A percentile compares a stretch with the other conserved stretches of the same genome.
Evolutionary conservation across 2,329 filamentous ascomycete species (phyloP).

Genomic region (Cylindrodendrum hubeiense): DNA sequence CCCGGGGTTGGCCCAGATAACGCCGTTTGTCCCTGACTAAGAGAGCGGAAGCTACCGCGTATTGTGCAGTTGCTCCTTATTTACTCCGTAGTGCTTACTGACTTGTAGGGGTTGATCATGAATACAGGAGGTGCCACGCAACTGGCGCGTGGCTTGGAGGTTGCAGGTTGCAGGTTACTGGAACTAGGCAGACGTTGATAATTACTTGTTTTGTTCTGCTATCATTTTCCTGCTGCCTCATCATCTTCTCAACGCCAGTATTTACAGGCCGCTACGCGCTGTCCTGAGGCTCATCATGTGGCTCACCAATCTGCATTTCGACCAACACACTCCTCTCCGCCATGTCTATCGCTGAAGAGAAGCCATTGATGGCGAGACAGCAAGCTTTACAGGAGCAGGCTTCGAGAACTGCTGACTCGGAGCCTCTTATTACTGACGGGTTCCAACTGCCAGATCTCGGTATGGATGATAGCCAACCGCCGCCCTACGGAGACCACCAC

Average conservation of each 20-base stretch:
- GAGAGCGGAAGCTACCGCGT: too few species aligned
- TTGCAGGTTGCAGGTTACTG: neutral
- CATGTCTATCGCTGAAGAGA: slow-evolving; percentile 46
- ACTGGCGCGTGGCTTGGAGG: neutral
- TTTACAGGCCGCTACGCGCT: neutral
- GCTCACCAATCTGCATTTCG: neutral
- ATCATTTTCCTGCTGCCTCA: neutral
- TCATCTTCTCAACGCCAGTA: neutral
- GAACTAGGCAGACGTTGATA: slow-evolving; percentile 6
- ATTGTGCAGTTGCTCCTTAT: too few species aligned
- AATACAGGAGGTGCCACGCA: too few species aligned
- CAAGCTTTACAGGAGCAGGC: slow-evolving; percentile 18
- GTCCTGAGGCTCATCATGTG: slow-evolving; percentile 9
- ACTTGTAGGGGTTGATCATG: too few species aligned
- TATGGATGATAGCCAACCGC: slow-evolving; percentile 59
- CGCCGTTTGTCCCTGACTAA: too few species aligned
- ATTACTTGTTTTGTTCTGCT: slow-evolving; percentile 1
- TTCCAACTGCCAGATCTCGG: slow-evolving; percentile 57
- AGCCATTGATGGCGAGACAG: slow-evolving; percentile 41
- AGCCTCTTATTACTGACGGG: slow-evolving; percentile 53
- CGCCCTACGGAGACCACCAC: slow-evolving; percentile 69
- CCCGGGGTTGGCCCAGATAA: too few species aligned
- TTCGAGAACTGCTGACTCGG: slow-evolving; percentile 30
- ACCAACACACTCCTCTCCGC: slow-evolving; percentile 7
- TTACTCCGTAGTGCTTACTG: too few species aligned